Conservation (phyloP, 1,284 basidiomycete species). For the Tausonia pullulans region DNA sequence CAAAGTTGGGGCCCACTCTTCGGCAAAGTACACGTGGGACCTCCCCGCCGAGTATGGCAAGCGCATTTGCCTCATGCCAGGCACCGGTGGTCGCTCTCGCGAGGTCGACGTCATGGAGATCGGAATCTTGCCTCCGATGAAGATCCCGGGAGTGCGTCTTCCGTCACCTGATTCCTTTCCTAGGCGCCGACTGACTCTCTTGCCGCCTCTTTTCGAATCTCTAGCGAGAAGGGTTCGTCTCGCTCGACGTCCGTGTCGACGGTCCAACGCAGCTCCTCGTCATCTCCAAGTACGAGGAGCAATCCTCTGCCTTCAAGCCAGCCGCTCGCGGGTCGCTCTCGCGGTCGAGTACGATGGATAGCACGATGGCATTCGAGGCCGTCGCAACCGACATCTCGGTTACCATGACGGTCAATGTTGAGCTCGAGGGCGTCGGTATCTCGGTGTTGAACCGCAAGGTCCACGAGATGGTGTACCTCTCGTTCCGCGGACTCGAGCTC, state of each 20-base stretch:
- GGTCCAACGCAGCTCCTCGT: conserved; percentile 75
- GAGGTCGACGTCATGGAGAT: conserved; percentile 92
- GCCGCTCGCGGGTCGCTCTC: conserved; percentile 47
- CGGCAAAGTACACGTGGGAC: conserved; percentile 83
- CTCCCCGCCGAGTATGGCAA: conserved; percentile 76
- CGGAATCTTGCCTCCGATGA: conserved; percentile 82
- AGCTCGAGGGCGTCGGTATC: conserved; percentile 83
- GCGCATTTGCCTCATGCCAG: conserved; percentile 51
- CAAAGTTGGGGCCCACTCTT: conserved; percentile 48
- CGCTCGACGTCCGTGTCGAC: conserved; percentile 88
- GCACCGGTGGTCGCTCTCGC: conserved; percentile 53
- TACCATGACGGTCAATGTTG: conserved; percentile 57
- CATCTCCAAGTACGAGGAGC: conserved; percentile 78
- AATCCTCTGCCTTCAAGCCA: conserved; percentile 80
- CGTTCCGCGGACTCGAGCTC: conserved; percentile 66
- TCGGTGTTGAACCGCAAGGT: conserved; percentile 83
- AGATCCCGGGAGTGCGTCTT: conserved; percentile 47
- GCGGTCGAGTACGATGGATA: conserved; percentile 53
- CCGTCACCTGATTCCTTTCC: no score
- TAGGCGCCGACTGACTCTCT: no score
- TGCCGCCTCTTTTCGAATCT: no score
- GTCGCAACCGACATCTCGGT: conserved; percentile 60
- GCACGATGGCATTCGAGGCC: conserved; percentile 61
- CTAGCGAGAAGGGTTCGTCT: conserved; percentile 42
- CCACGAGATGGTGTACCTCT: conserved; percentile 82